Evolutionary conservation across 139 green algal genomes (phyloP).

Genomic region (Coelastrella sp.): DNA sequence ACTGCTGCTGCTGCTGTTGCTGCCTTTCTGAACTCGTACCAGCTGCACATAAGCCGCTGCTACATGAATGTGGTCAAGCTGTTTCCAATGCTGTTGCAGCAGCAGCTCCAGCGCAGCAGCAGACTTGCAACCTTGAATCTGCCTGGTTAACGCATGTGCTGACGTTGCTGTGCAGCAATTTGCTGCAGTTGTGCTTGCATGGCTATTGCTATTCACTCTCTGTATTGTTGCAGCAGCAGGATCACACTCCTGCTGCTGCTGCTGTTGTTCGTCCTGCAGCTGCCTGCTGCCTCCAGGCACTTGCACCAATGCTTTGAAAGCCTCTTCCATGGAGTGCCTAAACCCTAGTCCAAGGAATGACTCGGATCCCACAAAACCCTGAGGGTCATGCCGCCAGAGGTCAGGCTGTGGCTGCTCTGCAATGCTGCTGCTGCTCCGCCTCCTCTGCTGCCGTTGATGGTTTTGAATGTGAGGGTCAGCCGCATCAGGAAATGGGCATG

Average conservation of each 20-base stretch:
- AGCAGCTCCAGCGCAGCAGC: slow-evolving; percentile 19
- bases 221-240: not conserved
- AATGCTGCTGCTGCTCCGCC: slow-evolving; percentile 32
- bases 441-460: not conserved
- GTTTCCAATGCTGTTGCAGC: slow-evolving; percentile 10
- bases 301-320: slow-evolving; percentile 9
- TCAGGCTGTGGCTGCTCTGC: slow-evolving; percentile 15
- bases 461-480: not conserved
- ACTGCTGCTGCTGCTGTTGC: slow-evolving; percentile 23
- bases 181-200: slow-evolving; percentile 1
- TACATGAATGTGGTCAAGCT: slow-evolving; percentile 49
- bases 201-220: not conserved
- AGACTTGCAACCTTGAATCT: not conserved
- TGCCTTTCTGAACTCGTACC: not conserved
- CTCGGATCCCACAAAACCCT: not conserved
- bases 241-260: slow-evolving; percentile 15
- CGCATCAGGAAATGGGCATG: slow-evolving; percentile 26
- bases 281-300: not conserved
- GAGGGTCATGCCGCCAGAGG: not conserved
- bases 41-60: slow-evolving; percentile 49
- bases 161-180: not conserved
- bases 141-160: slow-evolving; percentile 16
- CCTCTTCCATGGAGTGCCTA: slow-evolving; percentile 20
- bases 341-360: not conserved
- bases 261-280: not conserved